Evolutionary conservation across 768 basidiomycete species (phyloP).

Genomic region (Termitomyces sp.): DNA sequence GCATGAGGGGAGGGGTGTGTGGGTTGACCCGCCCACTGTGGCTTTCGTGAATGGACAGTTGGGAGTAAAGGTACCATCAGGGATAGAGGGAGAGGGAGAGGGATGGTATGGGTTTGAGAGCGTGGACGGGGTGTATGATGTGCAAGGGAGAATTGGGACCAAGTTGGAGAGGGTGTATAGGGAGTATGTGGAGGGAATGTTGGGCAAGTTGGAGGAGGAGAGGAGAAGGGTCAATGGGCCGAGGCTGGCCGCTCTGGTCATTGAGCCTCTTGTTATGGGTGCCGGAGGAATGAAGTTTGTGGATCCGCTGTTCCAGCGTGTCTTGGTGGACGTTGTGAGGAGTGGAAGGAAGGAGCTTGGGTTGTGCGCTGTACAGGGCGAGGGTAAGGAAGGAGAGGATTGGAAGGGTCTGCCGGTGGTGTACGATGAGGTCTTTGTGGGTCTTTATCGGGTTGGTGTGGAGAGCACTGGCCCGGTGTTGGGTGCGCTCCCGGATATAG

Average conservation of each 20-base stretch:
- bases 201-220: constrained; percentile 44
- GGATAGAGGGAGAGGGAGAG: constrained; percentile 21
- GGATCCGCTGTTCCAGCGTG: constrained; percentile 92
- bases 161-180: constrained; percentile 66
- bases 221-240: constrained; percentile 28
- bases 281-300: constrained; percentile 98
- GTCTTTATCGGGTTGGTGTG: constrained; percentile 84
- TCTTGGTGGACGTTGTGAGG: constrained; percentile 81
- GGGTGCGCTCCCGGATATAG: constrained; percentile 79
- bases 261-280: constrained; percentile 93
- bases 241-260: constrained; percentile 71
- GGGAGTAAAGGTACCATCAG: constrained; percentile 52
- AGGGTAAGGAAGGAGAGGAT: constrained; percentile 10
- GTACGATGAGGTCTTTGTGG: constrained; percentile 95
- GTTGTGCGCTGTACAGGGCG: neutral
- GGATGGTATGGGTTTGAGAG: constrained; percentile 36
- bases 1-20: constrained; percentile 89
- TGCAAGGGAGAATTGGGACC: constrained; percentile 56
- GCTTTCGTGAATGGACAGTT: constrained; percentile 60
- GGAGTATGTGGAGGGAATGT: constrained; percentile 48
- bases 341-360: constrained; percentile 9
- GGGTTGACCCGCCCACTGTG: constrained; percentile 90
- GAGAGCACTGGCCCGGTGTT: constrained; percentile 64
- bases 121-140: constrained; percentile 66
- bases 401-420: constrained; percentile 85